Base-by-base conservation (phyloP, 2,329 filamentous ascomycete species). In the Curvularia sp. region DNA sequence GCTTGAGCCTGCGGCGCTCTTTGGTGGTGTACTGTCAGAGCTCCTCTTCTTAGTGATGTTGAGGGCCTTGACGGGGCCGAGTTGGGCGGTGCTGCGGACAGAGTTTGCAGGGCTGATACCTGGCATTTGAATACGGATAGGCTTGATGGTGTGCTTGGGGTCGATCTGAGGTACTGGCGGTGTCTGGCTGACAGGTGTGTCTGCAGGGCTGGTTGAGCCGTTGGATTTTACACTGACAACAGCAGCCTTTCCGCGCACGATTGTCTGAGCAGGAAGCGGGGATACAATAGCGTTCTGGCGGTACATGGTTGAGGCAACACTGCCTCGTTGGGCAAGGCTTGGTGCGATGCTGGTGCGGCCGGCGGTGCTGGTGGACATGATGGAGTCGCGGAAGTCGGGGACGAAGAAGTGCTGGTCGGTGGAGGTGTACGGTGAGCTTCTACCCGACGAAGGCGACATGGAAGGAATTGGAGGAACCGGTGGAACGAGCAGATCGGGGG, bases 301-400 rank as follows among this genome's bases (percentile, higher is more conserved):
- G 74, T 97, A 98, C 53, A 97, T 92, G 20, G 94, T 97, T 1
- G 93, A 97, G 3, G 93, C 93, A 63, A 98, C 90, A 72, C 85
- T 87, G 56, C 71, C 79, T 38, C 82, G 76, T 39, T 63, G 60
- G 30, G 81, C 81, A 31, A 83, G 73, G 50, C 79, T 82, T 1
- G 81, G 80, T 10, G 81, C 79, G 65, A 83, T 81, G 62, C 80
- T 82, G n/a, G 77, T 78, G 47, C 79, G 79, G 22, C 76, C 78
- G 52, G 81, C 76, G 1, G 90, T 91, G 61, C 90, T 86, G 61
- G 86, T 90, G 5, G 93, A 96, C 79, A 93, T 97, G 12, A 92
- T 94, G 6, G 93, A 97, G 78, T 96, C 92, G 65, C 94, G 90
- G 46, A 97, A 84, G 72, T 97, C 92, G 59, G 93, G 93, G 68